phyloP scores from a whole-genome alignment of 495 filamentous ascomycete genomes.

The Hypoxylon intermedium region DNA sequence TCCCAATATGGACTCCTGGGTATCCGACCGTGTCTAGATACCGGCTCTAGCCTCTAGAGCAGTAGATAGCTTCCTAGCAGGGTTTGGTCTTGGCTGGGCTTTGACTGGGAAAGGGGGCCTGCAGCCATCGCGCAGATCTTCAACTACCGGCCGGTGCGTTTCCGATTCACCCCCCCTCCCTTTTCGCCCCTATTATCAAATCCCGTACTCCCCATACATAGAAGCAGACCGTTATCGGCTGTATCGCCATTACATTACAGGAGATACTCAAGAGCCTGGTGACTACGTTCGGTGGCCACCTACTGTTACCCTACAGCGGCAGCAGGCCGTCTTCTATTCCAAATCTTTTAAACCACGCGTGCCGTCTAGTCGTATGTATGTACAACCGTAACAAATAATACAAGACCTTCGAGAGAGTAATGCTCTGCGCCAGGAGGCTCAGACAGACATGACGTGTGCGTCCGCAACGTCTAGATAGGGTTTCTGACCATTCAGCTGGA shows the following conservation, averaged over 20 bases:
- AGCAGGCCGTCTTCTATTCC: neutral
- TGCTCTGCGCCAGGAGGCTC: neutral
- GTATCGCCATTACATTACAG: constrained; percentile 1
- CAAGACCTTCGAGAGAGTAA: too few relatives aligned
- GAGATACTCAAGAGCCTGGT: constrained; percentile 2
- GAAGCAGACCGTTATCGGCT: constrained; percentile 23
- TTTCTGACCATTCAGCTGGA: constrained; percentile 4
- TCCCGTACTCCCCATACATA: constrained; percentile 18
- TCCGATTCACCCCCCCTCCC: too few relatives aligned
- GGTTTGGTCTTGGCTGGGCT: constrained; percentile 15
- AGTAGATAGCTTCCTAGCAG: constrained; percentile 1
- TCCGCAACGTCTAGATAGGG: constrained; percentile 22
- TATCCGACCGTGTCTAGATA: constrained; percentile 1
- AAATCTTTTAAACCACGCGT: too few relatives aligned
- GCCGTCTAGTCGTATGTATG: too few relatives aligned
- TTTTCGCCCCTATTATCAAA: constrained; percentile 17
- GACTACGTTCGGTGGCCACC: neutral
- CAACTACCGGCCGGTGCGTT: constrained; percentile 40
- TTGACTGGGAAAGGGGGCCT: neutral
- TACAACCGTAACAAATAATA: too few relatives aligned
- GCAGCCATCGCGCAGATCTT: constrained; percentile 33
- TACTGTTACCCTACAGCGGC: neutral
- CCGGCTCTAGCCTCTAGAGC: neutral
- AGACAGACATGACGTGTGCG: constrained; percentile 3
- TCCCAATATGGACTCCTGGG: constrained; percentile 11